These are phyloP conservation scores for Umbelopsis sp. DNA, from an alignment of 192 early-diverging fungal genomes.

Conservation along the genomic window DNA sequence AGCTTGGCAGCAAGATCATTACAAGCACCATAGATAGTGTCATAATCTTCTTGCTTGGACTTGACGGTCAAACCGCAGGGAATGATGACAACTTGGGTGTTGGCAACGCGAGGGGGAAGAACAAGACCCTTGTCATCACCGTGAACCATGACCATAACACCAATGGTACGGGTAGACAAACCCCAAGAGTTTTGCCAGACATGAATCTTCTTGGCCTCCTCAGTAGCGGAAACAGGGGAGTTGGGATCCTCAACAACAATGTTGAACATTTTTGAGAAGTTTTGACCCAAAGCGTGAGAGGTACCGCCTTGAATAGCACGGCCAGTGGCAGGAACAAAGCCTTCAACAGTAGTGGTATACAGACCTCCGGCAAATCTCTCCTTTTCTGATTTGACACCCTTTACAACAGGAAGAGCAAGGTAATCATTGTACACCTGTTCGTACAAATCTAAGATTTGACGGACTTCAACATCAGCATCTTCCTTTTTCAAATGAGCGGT, in stretches of 20 bases:
- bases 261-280: slow-evolving; percentile 99
- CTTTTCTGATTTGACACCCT: slow-evolving; percentile 97
- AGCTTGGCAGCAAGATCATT: slow-evolving; percentile 41
- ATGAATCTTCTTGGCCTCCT: slow-evolving; percentile 69
- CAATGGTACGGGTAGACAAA: slow-evolving; percentile 94
- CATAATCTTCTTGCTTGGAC: slow-evolving; percentile 75
- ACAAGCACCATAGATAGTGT: slow-evolving; percentile 65
- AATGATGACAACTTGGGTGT: slow-evolving; percentile 88
- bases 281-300: slow-evolving; percentile 99
- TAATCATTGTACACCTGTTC: slow-evolving; percentile 96
- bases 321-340: slow-evolving; percentile 94
- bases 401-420: slow-evolving; percentile 95
- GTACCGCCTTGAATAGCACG: slow-evolving; percentile 99
- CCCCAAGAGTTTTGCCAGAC: slow-evolving; percentile 99
- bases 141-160: slow-evolving; percentile 99
- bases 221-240: slow-evolving; percentile 47
- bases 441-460: slow-evolving; percentile 92
- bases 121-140: slow-evolving; percentile 99
- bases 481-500: slow-evolving; percentile 92
- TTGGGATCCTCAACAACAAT: slow-evolving; percentile 90
- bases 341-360: slow-evolving; percentile 98
- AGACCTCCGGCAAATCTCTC: slow-evolving; percentile 99
- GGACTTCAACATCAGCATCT: slow-evolving; percentile 85
- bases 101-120: slow-evolving; percentile 90
- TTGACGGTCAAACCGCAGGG: slow-evolving; percentile 93